Evolutionary conservation across 176 grass and related monocot species (phyloP).

Genomic region (Oryza officinalis): DNA sequence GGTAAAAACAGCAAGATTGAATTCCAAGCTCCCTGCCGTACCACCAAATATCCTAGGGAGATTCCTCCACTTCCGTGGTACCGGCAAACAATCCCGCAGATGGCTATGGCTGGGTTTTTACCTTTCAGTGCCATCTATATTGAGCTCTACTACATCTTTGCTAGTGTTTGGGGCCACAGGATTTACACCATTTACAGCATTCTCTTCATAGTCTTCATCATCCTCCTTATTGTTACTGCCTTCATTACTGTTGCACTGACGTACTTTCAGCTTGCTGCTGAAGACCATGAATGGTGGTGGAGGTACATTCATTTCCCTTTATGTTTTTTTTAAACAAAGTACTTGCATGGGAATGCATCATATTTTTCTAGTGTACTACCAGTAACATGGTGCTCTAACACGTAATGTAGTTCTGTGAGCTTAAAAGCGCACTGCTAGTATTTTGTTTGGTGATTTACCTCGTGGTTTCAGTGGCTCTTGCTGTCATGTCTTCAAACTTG

Average conservation of each 20-base stretch:
- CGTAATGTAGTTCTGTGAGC: background rate
- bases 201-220: conserved; percentile 95
- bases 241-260: conserved; percentile 97
- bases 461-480: background rate
- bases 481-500: background rate
- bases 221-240: conserved; percentile 89
- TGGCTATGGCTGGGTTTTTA: conserved; percentile 97
- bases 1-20: conserved; percentile 91
- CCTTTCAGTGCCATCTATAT: conserved; percentile 98
- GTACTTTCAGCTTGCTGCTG: conserved; percentile 98
- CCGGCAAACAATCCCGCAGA: conserved; percentile 74
- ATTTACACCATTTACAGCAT: conserved; percentile 99
- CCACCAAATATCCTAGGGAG: conserved; percentile 92
- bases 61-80: conserved; percentile 92
- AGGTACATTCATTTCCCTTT: conserved; percentile 56
- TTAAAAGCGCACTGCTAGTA: background rate
- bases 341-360: background rate
- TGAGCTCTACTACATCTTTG: conserved; percentile 98
- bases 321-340: background rate
- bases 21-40: conserved; percentile 92
- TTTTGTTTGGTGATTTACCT: background rate
- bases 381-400: background rate
- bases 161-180: conserved; percentile 97
- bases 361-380: background rate
- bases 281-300: conserved; percentile 99